Conservation (phyloP, 2,329 filamentous ascomycete species). For the Nothomitra cinnamomea region DNA sequence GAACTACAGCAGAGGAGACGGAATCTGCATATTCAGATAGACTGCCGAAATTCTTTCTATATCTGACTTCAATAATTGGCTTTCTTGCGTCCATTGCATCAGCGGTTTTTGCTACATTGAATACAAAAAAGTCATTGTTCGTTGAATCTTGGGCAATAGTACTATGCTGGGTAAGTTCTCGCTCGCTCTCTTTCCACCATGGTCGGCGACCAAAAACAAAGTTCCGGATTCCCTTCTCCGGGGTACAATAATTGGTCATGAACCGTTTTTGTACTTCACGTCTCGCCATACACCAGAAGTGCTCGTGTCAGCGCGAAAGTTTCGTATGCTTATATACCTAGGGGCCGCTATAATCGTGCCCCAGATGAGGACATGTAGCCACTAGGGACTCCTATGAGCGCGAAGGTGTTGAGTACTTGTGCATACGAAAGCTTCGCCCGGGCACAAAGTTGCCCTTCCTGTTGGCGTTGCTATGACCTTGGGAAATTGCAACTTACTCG, state of each 20-base stretch:
- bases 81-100: slow-evolving; percentile 4
- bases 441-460: too few relatives aligned
- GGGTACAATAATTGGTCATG: too few relatives aligned
- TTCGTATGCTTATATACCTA: too few relatives aligned
- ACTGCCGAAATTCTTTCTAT: slow-evolving; percentile 7
- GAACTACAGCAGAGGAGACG: slow-evolving; percentile 11
- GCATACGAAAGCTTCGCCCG: too few relatives aligned
- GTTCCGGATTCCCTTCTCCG: too few relatives aligned
- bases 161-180: slow-evolving; percentile 3
- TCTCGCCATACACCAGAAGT: too few relatives aligned
- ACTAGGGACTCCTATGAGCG: too few relatives aligned
- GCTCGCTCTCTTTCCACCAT: background rate
- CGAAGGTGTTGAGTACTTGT: background rate
- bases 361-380: too few relatives aligned
- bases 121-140: background rate
- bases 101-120: background rate
- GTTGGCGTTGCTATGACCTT: background rate
- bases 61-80: slow-evolving; percentile 7
- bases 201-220: too few relatives aligned
- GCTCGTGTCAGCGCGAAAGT: too few relatives aligned
- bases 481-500: background rate
- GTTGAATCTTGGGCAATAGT: background rate
- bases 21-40: slow-evolving; percentile 8
- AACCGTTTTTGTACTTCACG: background rate
- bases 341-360: too few relatives aligned